Evolutionary conservation across 176 grass and related monocot species (phyloP).

Genomic region (Aegilops speltoides): DNA sequence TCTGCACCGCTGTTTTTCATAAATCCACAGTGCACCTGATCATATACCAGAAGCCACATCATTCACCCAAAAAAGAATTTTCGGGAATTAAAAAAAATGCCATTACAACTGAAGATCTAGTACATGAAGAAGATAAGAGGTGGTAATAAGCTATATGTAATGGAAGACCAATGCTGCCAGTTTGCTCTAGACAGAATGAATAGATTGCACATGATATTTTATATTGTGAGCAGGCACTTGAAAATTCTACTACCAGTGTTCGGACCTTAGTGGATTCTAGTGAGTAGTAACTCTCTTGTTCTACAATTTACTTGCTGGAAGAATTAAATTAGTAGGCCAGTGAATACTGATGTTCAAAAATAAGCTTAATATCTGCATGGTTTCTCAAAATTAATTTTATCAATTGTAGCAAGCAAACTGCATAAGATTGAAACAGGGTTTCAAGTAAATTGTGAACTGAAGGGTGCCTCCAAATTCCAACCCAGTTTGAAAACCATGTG

Average conservation of each 20-base stretch:
- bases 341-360: neutral
- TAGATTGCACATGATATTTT: neutral
- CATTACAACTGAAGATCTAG: too few species aligned
- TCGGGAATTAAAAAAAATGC: neutral
- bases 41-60: constrained; percentile 11
- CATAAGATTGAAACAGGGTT: neutral
- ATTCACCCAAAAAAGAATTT: neutral
- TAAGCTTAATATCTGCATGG: neutral
- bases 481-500: neutral
- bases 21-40: constrained; percentile 95
- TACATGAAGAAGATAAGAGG: too few species aligned
- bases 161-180: too few species aligned
- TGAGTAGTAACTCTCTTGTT: neutral
- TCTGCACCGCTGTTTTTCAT: constrained; percentile 82
- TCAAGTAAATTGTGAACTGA: neutral
- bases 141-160: too few species aligned
- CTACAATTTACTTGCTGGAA: neutral
- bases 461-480: neutral
- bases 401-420: neutral
- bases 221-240: neutral
- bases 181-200: constrained; percentile 10
- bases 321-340: neutral
- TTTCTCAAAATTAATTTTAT: neutral
- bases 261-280: neutral
- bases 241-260: neutral